These are phyloP conservation scores for Stipa capillata DNA, from an alignment of 176 grass and related monocot genomes.

Conservation along the genomic window DNA sequence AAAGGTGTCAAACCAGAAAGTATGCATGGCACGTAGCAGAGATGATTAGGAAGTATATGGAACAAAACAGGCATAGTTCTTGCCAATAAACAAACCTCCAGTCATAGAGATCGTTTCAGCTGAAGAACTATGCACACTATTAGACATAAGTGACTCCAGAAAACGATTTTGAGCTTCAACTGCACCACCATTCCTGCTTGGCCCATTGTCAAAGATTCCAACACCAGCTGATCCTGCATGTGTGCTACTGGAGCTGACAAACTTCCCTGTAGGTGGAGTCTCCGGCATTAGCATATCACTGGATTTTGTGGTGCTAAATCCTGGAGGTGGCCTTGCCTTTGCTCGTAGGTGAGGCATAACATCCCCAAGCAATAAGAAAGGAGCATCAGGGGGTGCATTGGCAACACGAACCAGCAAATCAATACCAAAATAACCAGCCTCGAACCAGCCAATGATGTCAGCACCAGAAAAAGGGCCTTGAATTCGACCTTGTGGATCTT, in stretches of 20 bases:
- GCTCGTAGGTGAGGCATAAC: conserved; percentile 91
- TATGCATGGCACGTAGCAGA: neutral
- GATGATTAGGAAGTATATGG: neutral
- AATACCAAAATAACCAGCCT: conserved; percentile 94
- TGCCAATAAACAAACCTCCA: conserved; percentile 57
- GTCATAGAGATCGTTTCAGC: conserved; percentile 27
- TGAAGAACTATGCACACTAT: conserved; percentile 33
- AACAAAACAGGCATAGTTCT: neutral
- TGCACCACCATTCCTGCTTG: conserved; percentile 34
- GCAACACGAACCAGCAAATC: conserved; percentile 73
- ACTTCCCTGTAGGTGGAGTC: conserved; percentile 26
- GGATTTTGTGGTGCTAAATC: conserved; percentile 57
- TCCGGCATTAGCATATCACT: conserved; percentile 42
- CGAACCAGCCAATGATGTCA: conserved; percentile 92
- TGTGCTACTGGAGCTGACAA: conserved; percentile 34
- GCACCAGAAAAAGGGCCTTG: conserved; percentile 97
- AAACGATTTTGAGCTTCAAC: conserved; percentile 82
- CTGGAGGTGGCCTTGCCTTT: conserved; percentile 90
- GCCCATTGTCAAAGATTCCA: conserved; percentile 38
- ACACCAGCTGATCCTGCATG: conserved; percentile 42
- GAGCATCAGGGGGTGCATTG: conserved; percentile 56
- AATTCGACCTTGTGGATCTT: conserved; percentile 89
- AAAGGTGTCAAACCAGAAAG: conserved; percentile 3
- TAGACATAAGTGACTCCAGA: conserved; percentile 89
- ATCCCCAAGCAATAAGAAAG: conserved; percentile 91